Conservation (phyloP, 1,284 basidiomycete species). For the Moesziomyces antarcticus region DNA sequence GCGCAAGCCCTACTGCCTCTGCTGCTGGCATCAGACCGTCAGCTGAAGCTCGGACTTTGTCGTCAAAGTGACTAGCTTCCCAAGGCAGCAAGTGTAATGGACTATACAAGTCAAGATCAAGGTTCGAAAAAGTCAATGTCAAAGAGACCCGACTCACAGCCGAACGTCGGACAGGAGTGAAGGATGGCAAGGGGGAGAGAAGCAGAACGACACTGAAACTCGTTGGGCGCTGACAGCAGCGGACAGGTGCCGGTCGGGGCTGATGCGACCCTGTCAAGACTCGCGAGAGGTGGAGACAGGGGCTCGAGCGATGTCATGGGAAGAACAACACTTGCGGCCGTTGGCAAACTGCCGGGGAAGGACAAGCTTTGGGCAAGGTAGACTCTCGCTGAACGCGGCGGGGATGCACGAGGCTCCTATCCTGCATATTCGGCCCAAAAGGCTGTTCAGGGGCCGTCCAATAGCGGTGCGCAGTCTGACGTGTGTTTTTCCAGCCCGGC, state of each 20-base stretch:
- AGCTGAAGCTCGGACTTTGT: no score
- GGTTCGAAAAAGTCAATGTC: no score
- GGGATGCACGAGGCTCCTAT: slow-evolving; percentile 27
- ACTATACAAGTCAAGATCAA: no score
- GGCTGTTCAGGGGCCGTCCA: slow-evolving; percentile 2
- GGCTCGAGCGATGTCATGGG: slow-evolving; percentile 5
- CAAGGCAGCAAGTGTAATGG: no score
- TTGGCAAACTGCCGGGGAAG: not conserved
- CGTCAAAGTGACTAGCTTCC: no score
- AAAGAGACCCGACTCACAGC: not conserved
- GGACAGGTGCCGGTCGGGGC: slow-evolving; percentile 4
- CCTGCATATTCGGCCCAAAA: slow-evolving; percentile 4
- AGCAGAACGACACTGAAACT: slow-evolving; percentile 9
- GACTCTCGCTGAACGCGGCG: slow-evolving; percentile 18
- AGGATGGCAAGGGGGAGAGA: not conserved
- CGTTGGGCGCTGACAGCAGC: not conserved
- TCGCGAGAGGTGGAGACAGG: slow-evolving; percentile 4
- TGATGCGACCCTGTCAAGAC: not conserved
- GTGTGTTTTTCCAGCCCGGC: slow-evolving; percentile 1
- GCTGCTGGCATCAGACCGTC: no score
- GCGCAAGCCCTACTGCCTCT: no score
- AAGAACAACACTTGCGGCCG: not conserved
- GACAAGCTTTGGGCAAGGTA: not conserved
- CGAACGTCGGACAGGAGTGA: not conserved
- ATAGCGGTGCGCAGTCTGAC: slow-evolving; percentile 15